Percentiles rank a stretch among this genome's conserved stretches.
Conservation (phyloP, 768 basidiomycete species). For the Tulasnella sp. region DNA sequence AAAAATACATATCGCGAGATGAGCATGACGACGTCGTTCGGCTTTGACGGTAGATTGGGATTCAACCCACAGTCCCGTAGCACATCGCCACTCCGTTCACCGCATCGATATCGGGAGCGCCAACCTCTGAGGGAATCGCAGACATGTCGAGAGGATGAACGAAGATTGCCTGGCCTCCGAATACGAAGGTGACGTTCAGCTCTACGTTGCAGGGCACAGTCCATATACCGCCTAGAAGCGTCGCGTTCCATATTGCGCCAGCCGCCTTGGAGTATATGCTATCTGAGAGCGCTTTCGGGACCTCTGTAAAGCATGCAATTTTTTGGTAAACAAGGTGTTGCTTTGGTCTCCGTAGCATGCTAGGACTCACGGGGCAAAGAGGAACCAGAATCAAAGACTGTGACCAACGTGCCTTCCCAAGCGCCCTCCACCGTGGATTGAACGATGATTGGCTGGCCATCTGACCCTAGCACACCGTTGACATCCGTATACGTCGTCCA, state of each 20-base stretch:
- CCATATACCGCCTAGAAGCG: constrained; percentile 43
- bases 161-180: constrained; percentile 57
- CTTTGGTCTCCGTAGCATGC: no score
- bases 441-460: constrained; percentile 48
- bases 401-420: constrained; percentile 51
- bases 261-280: constrained; percentile 70
- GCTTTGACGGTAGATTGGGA: constrained; percentile 53
- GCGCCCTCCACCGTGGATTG: constrained; percentile 60
- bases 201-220: constrained; percentile 61
- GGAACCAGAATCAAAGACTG: constrained; percentile 43
- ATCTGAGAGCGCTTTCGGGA: constrained; percentile 58
- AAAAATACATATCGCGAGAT: no score
- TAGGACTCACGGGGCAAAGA: constrained; percentile 38
- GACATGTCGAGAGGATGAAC: constrained; percentile 59
- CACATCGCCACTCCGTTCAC: constrained; percentile 43
- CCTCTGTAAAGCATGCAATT: no score
- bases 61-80: constrained; percentile 37
- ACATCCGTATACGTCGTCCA: constrained; percentile 52
- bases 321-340: no score
- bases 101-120: no score
- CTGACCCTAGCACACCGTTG: constrained; percentile 61
- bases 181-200: constrained; percentile 58
- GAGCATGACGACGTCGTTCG: no score
- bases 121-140: no score
- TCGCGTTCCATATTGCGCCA: constrained; percentile 51